These are phyloP conservation scores for Cornus kousa DNA, from an alignment of 148 eudicot genomes.

Conservation along the genomic window DNA sequence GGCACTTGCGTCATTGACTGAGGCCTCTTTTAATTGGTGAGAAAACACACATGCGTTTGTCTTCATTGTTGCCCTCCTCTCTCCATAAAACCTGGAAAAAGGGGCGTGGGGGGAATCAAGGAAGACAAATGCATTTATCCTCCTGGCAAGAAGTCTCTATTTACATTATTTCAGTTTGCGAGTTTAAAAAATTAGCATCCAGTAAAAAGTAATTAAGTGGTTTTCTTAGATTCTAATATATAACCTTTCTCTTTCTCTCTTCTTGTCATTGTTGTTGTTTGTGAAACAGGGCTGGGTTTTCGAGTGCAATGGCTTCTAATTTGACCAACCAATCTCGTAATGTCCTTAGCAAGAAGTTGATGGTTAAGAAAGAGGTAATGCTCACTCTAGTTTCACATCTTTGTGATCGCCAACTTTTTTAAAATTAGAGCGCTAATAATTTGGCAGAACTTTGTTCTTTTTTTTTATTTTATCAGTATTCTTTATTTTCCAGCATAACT, in stretches of 20 bases:
- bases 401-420: neutral
- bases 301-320: constrained; percentile 99
- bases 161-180: neutral
- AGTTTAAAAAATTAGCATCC: neutral
- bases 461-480: neutral
- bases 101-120: neutral
- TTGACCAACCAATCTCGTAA: constrained; percentile 85
- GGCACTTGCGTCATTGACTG: constrained; percentile 82
- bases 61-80: neutral
- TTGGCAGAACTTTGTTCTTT: neutral
- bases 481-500: neutral
- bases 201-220: neutral
- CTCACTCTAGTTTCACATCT: neutral
- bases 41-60: constrained; percentile 23
- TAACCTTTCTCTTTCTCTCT: neutral
- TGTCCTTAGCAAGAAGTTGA: constrained; percentile 92
- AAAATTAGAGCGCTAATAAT: neutral
- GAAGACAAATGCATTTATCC: neutral
- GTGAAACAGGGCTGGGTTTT: constrained; percentile 84
- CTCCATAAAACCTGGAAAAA: neutral
- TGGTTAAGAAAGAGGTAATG: constrained; percentile 90
- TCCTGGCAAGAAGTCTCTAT: neutral
- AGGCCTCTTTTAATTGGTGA: constrained; percentile 94
- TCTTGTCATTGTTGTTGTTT: constrained; percentile 10
- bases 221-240: constrained; percentile 4